phyloP scores from a whole-genome alignment of 257 asterid genomes.

The Przewalskia tangutica region DNA sequence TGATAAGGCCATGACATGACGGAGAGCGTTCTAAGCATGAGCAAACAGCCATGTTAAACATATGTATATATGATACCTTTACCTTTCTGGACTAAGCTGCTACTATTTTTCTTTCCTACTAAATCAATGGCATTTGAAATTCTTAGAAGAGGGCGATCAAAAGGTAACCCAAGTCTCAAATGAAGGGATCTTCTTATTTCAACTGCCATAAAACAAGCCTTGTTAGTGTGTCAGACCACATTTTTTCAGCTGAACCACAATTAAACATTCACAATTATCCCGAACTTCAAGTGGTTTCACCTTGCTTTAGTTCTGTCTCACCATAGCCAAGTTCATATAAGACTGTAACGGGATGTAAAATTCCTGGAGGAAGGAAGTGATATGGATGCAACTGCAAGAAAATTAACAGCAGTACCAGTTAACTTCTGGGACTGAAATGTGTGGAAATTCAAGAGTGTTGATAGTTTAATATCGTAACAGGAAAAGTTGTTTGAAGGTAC shows the following conservation, averaged over 20 bases:
- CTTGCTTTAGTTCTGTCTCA: constrained; percentile 93
- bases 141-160: constrained; percentile 95
- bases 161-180: constrained; percentile 82
- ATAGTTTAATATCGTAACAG: not conserved
- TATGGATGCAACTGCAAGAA: constrained; percentile 65
- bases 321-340: constrained; percentile 81
- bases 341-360: constrained; percentile 69
- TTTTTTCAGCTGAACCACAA: not conserved
- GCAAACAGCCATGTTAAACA: not conserved
- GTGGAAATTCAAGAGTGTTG: not conserved
- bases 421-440: not conserved
- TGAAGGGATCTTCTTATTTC: constrained; percentile 78
- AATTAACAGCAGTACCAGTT: constrained; percentile 1
- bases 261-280: constrained; percentile 2
- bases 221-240: not conserved
- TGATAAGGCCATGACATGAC: constrained; percentile 6
- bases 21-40: not conserved
- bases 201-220: constrained; percentile 42
- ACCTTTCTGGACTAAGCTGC: constrained; percentile 48
- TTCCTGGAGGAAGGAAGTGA: constrained; percentile 81
- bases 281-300: constrained; percentile 20
- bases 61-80: constrained; percentile 5
- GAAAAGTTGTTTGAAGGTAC: not conserved
- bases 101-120: constrained; percentile 31
- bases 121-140: constrained; percentile 67